Evolutionary conservation across 495 filamentous ascomycete genomes (phyloP).

Genomic region (Aspergillus coremiiformis): DNA sequence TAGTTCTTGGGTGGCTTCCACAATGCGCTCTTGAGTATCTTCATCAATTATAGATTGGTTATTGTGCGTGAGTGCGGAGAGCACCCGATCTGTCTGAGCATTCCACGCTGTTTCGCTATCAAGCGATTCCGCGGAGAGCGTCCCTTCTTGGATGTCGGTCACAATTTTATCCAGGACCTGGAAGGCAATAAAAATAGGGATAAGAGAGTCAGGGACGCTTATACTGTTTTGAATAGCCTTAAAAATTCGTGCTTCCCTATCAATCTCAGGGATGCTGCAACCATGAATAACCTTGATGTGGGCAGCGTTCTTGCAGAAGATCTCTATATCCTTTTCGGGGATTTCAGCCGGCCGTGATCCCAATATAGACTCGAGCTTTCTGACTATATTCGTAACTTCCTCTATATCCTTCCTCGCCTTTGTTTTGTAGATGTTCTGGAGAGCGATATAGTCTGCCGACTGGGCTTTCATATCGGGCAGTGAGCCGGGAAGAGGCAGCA

Average conservation of each 20-base stretch:
- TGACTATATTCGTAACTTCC: slow-evolving; percentile 67
- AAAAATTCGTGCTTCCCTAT: slow-evolving; percentile 25
- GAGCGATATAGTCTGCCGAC: slow-evolving; percentile 79
- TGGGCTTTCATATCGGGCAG: slow-evolving; percentile 98
- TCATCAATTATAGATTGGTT: slow-evolving; percentile 39
- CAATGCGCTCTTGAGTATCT: slow-evolving; percentile 32
- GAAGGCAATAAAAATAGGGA: slow-evolving; percentile 72
- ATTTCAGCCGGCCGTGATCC: slow-evolving; percentile 43
- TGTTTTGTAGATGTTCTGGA: slow-evolving; percentile 90
- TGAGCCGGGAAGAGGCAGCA: slow-evolving; percentile 77
- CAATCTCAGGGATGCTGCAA: slow-evolving; percentile 42
- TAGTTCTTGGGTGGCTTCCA: slow-evolving; percentile 55
- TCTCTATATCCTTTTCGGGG: slow-evolving; percentile 70
- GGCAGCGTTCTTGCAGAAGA: slow-evolving; percentile 92
- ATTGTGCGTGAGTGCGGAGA: slow-evolving; percentile 38
- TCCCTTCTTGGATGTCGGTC: slow-evolving; percentile 31
- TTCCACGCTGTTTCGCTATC: slow-evolving; percentile 32
- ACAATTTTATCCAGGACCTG: slow-evolving; percentile 53
- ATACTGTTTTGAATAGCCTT: slow-evolving; percentile 30
- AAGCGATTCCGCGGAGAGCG: slow-evolving; percentile 16
- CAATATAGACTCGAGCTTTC: slow-evolving; percentile 48
- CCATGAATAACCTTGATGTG: slow-evolving; percentile 83
- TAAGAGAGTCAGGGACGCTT: slow-evolving; percentile 48
- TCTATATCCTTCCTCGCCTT: slow-evolving; percentile 76
- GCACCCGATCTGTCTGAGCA: slow-evolving; percentile 38